Conservation (phyloP, 116 monocot genomes). For the Zostera marina region DNA sequence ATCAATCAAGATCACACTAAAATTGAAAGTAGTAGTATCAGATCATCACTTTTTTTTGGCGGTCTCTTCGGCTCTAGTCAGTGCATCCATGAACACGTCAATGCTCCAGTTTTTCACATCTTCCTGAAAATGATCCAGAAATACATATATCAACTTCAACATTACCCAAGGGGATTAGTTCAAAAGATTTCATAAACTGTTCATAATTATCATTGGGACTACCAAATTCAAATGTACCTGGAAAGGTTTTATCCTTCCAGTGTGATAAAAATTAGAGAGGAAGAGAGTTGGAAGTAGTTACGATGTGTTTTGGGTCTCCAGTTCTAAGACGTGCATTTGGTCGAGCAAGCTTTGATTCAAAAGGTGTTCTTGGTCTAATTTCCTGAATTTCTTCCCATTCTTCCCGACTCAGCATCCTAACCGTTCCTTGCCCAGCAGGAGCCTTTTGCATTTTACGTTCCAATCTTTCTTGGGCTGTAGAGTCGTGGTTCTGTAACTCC, state of each 20-base stretch:
- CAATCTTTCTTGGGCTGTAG: slow-evolving; percentile 77
- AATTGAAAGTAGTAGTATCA: no score
- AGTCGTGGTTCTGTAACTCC: slow-evolving; percentile 52
- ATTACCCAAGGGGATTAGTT: not conserved
- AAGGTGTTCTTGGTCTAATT: slow-evolving; percentile 90
- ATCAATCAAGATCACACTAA: not conserved
- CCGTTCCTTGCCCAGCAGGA: slow-evolving; percentile 70
- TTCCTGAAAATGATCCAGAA: slow-evolving; percentile 37
- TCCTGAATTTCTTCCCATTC: slow-evolving; percentile 97
- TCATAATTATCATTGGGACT: no score
- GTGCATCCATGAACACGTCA: slow-evolving; percentile 73
- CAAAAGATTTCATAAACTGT: no score
- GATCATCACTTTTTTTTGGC: slow-evolving; percentile 39
- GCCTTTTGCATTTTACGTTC: slow-evolving; percentile 72
- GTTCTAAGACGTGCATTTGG: slow-evolving; percentile 90
- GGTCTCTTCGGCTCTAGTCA: slow-evolving; percentile 76
- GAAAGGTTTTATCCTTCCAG: no score
- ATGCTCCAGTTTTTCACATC: slow-evolving; percentile 88
- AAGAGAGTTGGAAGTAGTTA: slow-evolving; percentile 5
- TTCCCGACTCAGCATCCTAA: slow-evolving; percentile 87
- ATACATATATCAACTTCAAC: slow-evolving; percentile 2
- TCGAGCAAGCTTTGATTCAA: slow-evolving; percentile 86
- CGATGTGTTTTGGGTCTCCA: slow-evolving; percentile 65
- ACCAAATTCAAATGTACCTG: no score
- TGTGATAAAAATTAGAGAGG: not conserved